phyloP scores from a whole-genome alignment of 2,329 filamentous ascomycete genomes.

The Aspergillus tamarii region DNA sequence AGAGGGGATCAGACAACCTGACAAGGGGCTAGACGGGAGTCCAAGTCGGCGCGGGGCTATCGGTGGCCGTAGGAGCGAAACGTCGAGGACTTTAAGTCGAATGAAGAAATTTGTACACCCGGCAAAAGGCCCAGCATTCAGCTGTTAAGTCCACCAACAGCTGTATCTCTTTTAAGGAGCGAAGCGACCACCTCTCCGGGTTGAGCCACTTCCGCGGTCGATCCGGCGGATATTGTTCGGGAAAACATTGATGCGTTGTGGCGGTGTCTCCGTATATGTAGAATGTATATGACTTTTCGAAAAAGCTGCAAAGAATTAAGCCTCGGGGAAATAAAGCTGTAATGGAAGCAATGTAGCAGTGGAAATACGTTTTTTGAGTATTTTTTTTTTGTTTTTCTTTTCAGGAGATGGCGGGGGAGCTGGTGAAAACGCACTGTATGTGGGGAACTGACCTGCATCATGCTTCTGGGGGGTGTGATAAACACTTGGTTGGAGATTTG shows the following conservation, averaged over 20 bases:
- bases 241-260: constrained; percentile 36
- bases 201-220: constrained; percentile 36
- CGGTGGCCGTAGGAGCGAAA: neutral
- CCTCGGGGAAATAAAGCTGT: neutral
- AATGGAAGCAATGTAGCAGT: neutral
- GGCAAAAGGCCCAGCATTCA: neutral
- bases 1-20: constrained; percentile 15
- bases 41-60: constrained; percentile 1
- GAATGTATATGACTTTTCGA: no score
- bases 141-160: neutral
- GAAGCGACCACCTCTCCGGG: constrained; percentile 18
- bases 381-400: no score
- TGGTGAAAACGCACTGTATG: neutral
- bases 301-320: neutral
- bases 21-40: constrained; percentile 1
- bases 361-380: neutral
- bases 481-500: neutral
- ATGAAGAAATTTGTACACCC: neutral
- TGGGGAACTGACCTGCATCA: neutral
- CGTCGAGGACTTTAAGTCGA: neutral
- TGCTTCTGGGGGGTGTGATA: neutral
- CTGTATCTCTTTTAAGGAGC: constrained; percentile 16
- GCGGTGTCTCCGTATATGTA: constrained; percentile 21
- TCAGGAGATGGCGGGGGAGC: neutral
- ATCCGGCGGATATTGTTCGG: constrained; percentile 31